Conservation (phyloP, 179 eudicot genomes). For the Beta corolliflora region DNA sequence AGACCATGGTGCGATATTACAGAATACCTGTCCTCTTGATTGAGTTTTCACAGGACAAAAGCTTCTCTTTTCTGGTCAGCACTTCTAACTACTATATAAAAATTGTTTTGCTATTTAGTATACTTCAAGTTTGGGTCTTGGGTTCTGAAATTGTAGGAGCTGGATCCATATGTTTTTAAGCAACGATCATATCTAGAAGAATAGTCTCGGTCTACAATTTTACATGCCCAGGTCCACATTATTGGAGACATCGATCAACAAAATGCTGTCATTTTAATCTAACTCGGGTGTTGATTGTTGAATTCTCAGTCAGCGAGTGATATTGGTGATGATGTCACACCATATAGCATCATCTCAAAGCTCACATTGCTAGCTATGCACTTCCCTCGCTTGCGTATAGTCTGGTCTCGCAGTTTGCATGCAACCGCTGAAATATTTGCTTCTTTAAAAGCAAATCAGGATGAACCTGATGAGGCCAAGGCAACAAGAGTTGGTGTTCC, state of each 20-base stretch:
- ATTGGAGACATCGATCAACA: background rate
- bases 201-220: background rate
- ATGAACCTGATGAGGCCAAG: slow-evolving; percentile 89
- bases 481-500: slow-evolving; percentile 98
- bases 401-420: slow-evolving; percentile 98
- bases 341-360: slow-evolving; percentile 87
- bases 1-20: slow-evolving; percentile 91
- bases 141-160: background rate
- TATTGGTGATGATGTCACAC: slow-evolving; percentile 90
- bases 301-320: slow-evolving; percentile 82
- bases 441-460: slow-evolving; percentile 86
- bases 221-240: background rate
- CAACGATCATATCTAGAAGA: background rate
- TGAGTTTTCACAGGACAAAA: slow-evolving; percentile 97
- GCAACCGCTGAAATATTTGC: slow-evolving; percentile 97
- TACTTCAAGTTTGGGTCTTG: background rate
- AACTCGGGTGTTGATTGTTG: slow-evolving; percentile 4
- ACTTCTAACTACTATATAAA: background rate
- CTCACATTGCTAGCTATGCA: slow-evolving; percentile 86
- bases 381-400: slow-evolving; percentile 94
- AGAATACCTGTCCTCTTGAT: slow-evolving; percentile 90
- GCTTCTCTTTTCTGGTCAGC: slow-evolving; percentile 95
- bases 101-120: background rate
- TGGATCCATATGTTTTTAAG: background rate
- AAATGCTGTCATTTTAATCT: background rate